Conservation (phyloP, 768 basidiomycete species). For the Dentipellis sp. region DNA sequence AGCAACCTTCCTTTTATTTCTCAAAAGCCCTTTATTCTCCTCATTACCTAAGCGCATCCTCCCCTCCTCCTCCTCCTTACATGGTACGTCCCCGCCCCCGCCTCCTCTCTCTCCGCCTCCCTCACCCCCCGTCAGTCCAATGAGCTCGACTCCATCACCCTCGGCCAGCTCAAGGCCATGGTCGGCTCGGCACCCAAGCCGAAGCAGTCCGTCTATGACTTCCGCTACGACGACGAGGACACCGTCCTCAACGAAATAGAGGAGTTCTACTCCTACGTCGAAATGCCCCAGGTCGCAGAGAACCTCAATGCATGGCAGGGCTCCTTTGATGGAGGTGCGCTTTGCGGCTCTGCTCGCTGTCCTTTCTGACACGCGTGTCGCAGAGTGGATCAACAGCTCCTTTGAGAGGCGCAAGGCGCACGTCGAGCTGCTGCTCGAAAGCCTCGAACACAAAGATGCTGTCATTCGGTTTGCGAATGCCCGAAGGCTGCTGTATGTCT, state of each 20-base stretch:
- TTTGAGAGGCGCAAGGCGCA: constrained; percentile 56
- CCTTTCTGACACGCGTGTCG: constrained; percentile 3
- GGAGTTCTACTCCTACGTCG: constrained; percentile 96
- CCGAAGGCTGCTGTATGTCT: constrained; percentile 77
- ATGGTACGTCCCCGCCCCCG: no score
- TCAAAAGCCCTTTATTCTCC: no score
- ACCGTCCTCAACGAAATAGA: constrained; percentile 94
- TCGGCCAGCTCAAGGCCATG: constrained; percentile 73
- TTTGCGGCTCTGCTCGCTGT: constrained; percentile 1
- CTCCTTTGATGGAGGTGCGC: constrained; percentile 68
- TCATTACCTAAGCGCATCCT: no score
- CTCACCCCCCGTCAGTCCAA: background rate
- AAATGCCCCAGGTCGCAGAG: constrained; percentile 85
- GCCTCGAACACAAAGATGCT: constrained; percentile 78
- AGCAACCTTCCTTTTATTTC: no score
- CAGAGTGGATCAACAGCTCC: constrained; percentile 76
- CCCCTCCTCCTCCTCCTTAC: no score
- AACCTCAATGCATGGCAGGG: constrained; percentile 84
- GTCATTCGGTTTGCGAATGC: constrained; percentile 84
- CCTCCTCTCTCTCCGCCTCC: no score
- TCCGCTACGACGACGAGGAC: constrained; percentile 93
- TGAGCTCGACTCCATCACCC: constrained; percentile 63
- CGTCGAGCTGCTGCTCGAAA: constrained; percentile 75
- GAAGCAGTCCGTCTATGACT: constrained; percentile 87
- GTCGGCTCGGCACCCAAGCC: constrained; percentile 63